These are phyloP conservation scores for Medicago arabica DNA, from an alignment of 306 rosid species.

Conservation along the genomic window DNA sequence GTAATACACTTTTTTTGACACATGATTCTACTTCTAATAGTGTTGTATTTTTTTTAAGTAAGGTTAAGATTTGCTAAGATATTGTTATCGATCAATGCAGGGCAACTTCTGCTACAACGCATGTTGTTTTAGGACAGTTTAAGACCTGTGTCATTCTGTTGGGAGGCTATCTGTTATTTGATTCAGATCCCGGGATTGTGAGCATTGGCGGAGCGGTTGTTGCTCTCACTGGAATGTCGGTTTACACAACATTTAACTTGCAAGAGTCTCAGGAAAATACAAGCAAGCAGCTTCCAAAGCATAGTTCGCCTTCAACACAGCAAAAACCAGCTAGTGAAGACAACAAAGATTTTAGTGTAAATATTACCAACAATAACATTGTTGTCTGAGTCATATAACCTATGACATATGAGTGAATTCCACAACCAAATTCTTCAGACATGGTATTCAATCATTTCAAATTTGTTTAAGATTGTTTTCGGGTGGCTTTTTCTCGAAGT, in stretches of 20 bases:
- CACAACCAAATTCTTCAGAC: slow-evolving; percentile 10
- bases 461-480: neutral
- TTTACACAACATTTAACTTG: slow-evolving; percentile 51
- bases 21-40: neutral
- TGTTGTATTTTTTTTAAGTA: neutral
- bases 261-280: slow-evolving; percentile 46
- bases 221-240: slow-evolving; percentile 51
- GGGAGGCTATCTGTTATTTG: slow-evolving; percentile 52
- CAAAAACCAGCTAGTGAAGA: slow-evolving; percentile 44
- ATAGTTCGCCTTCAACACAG: slow-evolving; percentile 12
- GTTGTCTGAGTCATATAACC: slow-evolving; percentile 41
- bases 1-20: neutral
- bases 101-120: slow-evolving; percentile 94
- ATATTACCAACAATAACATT: slow-evolving; percentile 35
- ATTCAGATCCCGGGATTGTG: slow-evolving; percentile 56
- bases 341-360: slow-evolving; percentile 43
- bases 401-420: neutral
- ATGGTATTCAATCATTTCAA: too few species aligned
- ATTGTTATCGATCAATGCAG: slow-evolving; percentile 51
- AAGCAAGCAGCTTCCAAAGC: slow-evolving; percentile 48
- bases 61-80: slow-evolving; percentile 33
- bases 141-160: slow-evolving; percentile 82
- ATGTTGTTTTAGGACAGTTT: slow-evolving; percentile 94
- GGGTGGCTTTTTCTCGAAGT: slow-evolving; percentile 8
- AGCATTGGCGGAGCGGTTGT: slow-evolving; percentile 53